A percentile compares a stretch with the other conserved stretches of the same genome.
Evolutionary conservation across 345 rosid genomes (phyloP).

Genomic region (Jatropha curcas): DNA sequence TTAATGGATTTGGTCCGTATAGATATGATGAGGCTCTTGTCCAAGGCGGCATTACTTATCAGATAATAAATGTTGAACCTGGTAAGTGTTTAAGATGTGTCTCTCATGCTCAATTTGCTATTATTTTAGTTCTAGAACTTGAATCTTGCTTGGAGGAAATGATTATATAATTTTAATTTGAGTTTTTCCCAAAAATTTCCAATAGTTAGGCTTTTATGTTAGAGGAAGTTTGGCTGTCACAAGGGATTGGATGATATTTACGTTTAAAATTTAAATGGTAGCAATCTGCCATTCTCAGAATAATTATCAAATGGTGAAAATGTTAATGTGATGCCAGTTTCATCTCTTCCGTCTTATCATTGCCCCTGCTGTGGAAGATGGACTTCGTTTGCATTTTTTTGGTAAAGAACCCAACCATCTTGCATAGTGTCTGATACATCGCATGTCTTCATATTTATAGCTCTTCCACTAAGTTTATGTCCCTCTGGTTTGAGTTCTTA

Average conservation of each 20-base stretch:
- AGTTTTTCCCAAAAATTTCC: not conserved
- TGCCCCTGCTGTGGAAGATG: not conserved
- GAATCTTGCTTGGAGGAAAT: slow-evolving; percentile 8
- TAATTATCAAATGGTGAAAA: slow-evolving; percentile 1
- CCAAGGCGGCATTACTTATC: slow-evolving; percentile 52
- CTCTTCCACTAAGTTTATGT: not conserved
- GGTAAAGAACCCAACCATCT: not conserved
- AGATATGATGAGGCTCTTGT: slow-evolving; percentile 54
- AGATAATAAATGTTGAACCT: slow-evolving; percentile 73
- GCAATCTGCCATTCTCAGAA: not conserved
- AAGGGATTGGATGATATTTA: not conserved
- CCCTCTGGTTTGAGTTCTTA: not conserved
- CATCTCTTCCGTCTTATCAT: not conserved
- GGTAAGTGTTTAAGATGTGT: slow-evolving; percentile 41
- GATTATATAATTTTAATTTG: not conserved
- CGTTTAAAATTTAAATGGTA: not conserved
- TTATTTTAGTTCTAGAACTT: slow-evolving; percentile 1
- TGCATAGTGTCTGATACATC: not conserved
- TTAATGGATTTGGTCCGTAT: slow-evolving; percentile 86
- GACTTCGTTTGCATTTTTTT: not conserved
- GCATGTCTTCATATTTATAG: not conserved
- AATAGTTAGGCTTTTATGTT: not conserved
- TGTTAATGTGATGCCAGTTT: slow-evolving; percentile 5
- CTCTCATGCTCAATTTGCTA: not conserved
- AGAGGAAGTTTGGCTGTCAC: not conserved